phyloP scores from a whole-genome alignment of 495 filamentous ascomycete species.

The Lasiosphaeria miniovina region DNA sequence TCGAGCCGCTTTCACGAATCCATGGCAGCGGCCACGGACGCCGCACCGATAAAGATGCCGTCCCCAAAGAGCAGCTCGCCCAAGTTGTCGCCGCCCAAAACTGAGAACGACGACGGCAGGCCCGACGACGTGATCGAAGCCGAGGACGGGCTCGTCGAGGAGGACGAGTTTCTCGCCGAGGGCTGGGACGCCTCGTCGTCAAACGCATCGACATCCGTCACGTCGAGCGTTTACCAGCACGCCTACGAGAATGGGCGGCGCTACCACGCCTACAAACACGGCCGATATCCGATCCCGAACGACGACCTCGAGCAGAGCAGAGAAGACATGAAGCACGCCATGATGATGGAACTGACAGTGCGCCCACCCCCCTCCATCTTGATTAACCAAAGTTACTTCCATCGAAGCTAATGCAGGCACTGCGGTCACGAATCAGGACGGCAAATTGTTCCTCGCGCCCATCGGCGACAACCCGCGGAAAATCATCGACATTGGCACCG shows the following conservation, averaged over 20 bases:
- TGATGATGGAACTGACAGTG: conserved; percentile 28
- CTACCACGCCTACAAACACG: conserved; percentile 55
- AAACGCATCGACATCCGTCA: conserved; percentile 36
- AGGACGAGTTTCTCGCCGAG: conserved; percentile 26
- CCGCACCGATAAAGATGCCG: no score
- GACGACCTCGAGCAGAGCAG: conserved; percentile 51
- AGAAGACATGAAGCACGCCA: conserved; percentile 43
- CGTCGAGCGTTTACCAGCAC: conserved; percentile 39
- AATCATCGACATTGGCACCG: conserved; percentile 52
- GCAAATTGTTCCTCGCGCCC: conserved; percentile 42
- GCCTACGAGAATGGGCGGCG: conserved; percentile 54
- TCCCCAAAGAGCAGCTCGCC: no score
- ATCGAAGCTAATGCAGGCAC: neutral
- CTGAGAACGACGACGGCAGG: no score
- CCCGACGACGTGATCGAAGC: conserved; percentile 12
- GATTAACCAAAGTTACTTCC: neutral
- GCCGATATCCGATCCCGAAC: conserved; percentile 53
- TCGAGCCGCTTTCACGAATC: no score
- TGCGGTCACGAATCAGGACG: conserved; percentile 29
- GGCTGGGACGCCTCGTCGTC: conserved; percentile 23
- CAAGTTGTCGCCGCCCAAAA: no score
- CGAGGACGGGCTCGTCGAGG: conserved; percentile 8
- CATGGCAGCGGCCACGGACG: no score
- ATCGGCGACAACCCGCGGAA: conserved; percentile 38
- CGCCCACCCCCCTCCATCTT: neutral